Evolutionary conservation across 2,329 filamentous ascomycete species (phyloP), one percentile per base, ranked within the genome.

Genomic region (Ophiostoma ulmi): DNA sequence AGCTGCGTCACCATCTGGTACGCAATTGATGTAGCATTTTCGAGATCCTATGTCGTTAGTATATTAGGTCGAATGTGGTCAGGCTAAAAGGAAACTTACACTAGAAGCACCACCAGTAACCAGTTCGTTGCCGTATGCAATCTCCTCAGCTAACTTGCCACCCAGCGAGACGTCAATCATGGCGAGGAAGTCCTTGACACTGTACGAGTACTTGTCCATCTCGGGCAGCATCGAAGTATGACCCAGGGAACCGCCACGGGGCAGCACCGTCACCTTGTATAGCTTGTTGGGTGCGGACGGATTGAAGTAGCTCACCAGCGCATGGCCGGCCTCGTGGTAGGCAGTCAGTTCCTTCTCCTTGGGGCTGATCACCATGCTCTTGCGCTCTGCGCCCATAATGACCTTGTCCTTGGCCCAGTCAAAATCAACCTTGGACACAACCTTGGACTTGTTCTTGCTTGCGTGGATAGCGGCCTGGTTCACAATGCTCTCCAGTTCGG

Each of bases 341-440:
- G 95, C 95, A 63, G 98, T 95, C 17, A 93, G 96, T 78, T 88
- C 91, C 87, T 98, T 98, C 81, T 99, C 95, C 81, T 97, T 93
- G 74, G 94, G 88, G 63, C 91, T 91, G 70, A 99, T 94, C 70
- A 97, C 87, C 81, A 94, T 93, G 75, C 90, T 97, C 79, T 90
- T 91, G 78, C 90, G 89, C 82, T 99, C 95, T 2, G 94, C 92
- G 52, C 95, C 95, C 93, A 99, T 97, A 79, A 97, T 90, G 70
- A 99, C 92, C 81, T 95, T 95, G 83, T 99, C 95, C 81, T 97
- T 98, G 71, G 95, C 95, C 94, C 94, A 99, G 75, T 97, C 94
- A 74, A 98, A 90, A 77, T 98, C 93, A 44, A 86, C 81, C 79
- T 93, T 90, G 14, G 87, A 86, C 69, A 99, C 92, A 65, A 90